Evolutionary conservation across 306 rosid species (phyloP).

Genomic region (Notholithocarpus densiflorus): DNA sequence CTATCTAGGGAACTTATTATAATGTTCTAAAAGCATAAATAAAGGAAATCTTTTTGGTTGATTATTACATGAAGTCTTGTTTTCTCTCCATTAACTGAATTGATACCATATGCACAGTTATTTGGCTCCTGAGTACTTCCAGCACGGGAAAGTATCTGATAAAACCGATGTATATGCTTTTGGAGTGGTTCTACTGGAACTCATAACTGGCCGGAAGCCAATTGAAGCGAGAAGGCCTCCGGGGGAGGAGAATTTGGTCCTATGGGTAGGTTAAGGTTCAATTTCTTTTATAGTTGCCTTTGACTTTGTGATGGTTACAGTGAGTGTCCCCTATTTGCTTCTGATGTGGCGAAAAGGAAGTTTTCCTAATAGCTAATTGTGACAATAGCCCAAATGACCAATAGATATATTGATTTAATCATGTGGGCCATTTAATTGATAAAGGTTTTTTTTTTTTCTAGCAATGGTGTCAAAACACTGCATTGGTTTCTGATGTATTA

Average conservation of each 20-base stretch:
- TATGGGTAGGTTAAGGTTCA: slow-evolving; percentile 67
- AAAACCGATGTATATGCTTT: slow-evolving; percentile 94
- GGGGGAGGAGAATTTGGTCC: slow-evolving; percentile 90
- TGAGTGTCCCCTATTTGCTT: slow-evolving; percentile 13
- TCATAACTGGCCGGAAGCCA: slow-evolving; percentile 90
- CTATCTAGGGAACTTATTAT: slow-evolving; percentile 5
- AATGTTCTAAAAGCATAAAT: background rate
- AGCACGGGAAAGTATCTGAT: slow-evolving; percentile 93
- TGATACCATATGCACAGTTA: slow-evolving; percentile 43
- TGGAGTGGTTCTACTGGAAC: slow-evolving; percentile 90
- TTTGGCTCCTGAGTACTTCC: slow-evolving; percentile 98
- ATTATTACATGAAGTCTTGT: background rate
- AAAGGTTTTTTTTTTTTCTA: background rate
- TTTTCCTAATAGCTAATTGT: slow-evolving; percentile 2
- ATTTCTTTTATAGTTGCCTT: slow-evolving; percentile 6
- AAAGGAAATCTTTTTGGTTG: slow-evolving; percentile 4
- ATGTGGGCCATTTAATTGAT: background rate
- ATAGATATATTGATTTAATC: background rate
- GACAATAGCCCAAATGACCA: background rate
- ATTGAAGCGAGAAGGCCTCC: slow-evolving; percentile 67
- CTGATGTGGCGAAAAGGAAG: background rate
- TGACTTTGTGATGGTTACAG: slow-evolving; percentile 6
- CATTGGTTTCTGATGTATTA: background rate
- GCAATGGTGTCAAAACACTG: background rate
- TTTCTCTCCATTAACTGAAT: slow-evolving; percentile 2